These are phyloP conservation scores for Chaetomium olivaceum DNA, from an alignment of 2,329 filamentous ascomycete species.

Conservation along the genomic window DNA sequence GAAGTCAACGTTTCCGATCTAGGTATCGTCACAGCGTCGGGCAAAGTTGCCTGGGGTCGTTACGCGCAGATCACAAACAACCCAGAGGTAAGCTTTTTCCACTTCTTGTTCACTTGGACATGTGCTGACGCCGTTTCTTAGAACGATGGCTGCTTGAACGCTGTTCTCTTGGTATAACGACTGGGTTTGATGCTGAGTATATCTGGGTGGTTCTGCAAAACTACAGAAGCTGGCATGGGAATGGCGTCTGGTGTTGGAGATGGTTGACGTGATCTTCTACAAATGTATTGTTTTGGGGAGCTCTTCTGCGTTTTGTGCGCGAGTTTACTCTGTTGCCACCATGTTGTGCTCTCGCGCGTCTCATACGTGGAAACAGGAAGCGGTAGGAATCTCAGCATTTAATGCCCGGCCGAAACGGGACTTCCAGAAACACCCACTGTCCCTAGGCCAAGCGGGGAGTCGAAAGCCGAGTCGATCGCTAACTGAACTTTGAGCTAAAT, in stretches of 20 bases:
- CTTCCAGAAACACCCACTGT: no score
- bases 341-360: background rate
- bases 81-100: slow-evolving; percentile 40
- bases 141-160: slow-evolving; percentile 38
- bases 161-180: slow-evolving; percentile 35
- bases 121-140: background rate
- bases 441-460: no score
- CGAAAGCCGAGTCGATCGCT: no score
- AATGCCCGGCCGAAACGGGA: no score
- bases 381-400: background rate
- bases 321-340: background rate
- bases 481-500: no score
- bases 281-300: slow-evolving; percentile 12
- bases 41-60: slow-evolving; percentile 91
- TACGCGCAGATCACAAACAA: slow-evolving; percentile 70
- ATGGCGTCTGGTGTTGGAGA: slow-evolving; percentile 31
- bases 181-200: slow-evolving; percentile 5
- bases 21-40: slow-evolving; percentile 84
- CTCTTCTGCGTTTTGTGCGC: background rate
- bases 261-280: slow-evolving; percentile 17
- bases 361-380: background rate
- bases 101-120: background rate
- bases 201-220: slow-evolving; percentile 7
- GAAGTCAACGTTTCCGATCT: slow-evolving; percentile 94
- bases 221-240: slow-evolving; percentile 28